Percentiles rank a stretch among this genome's conserved stretches.
Evolutionary conservation across 2,329 filamentous ascomycete species (phyloP).

Genomic region (Penicillium sp.): DNA sequence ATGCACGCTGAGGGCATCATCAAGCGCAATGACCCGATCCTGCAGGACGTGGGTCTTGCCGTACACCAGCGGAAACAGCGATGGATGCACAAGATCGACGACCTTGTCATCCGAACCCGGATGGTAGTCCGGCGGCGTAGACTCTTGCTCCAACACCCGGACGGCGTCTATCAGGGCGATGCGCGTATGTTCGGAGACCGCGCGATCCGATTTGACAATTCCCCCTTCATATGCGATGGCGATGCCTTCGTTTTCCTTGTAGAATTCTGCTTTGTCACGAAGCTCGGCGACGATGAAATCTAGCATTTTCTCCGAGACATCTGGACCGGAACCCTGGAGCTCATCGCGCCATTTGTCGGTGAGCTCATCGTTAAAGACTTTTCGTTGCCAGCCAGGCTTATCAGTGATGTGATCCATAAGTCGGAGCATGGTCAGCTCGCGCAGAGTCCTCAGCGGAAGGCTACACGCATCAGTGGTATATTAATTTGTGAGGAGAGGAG

Average conservation of each 20-base stretch:
- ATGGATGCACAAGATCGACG: slow-evolving; percentile 69
- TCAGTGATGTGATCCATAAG: background rate
- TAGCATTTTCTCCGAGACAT: background rate
- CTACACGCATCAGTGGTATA: too few species aligned
- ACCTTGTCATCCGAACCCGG: slow-evolving; percentile 63
- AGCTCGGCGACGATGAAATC: background rate
- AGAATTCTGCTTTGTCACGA: background rate
- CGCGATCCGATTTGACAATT: slow-evolving; percentile 60
- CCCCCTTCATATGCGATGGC: slow-evolving; percentile 45
- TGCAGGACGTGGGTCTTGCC: slow-evolving; percentile 32
- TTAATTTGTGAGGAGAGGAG: too few species aligned
- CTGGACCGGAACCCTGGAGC: background rate
- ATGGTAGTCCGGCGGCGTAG: slow-evolving; percentile 64
- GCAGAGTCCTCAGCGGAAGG: background rate
- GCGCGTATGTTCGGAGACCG: slow-evolving; percentile 48
- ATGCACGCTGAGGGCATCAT: slow-evolving; percentile 27
- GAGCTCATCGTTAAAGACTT: slow-evolving; percentile 4
- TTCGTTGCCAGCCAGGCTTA: slow-evolving; percentile 4
- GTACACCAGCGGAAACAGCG: slow-evolving; percentile 47
- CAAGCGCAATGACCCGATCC: slow-evolving; percentile 24
- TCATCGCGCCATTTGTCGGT: slow-evolving; percentile 1
- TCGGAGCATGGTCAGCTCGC: slow-evolving; percentile 3
- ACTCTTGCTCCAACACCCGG: slow-evolving; percentile 53
- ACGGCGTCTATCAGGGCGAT: slow-evolving; percentile 54
- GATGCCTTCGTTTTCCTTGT: background rate